Percentiles rank a stretch among this genome's conserved stretches.
Evolutionary conservation across 2,329 filamentous ascomycete genomes (phyloP).

Genomic region (Cercospora sesami): DNA sequence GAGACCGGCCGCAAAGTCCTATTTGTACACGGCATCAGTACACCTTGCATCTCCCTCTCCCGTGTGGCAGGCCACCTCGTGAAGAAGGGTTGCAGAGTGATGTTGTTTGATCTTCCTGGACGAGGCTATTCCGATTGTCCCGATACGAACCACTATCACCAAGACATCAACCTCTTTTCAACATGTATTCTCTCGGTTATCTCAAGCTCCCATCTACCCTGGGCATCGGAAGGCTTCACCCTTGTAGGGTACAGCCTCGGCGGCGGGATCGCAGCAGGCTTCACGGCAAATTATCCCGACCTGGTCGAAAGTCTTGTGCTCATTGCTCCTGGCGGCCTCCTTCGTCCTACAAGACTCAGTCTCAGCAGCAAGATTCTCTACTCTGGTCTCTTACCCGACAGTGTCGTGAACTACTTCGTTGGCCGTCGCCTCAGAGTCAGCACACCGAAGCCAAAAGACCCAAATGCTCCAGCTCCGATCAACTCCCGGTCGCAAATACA

Average conservation of each 20-base stretch:
- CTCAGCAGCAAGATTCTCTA: constrained; percentile 65
- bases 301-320: constrained; percentile 71
- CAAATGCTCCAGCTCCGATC: background rate
- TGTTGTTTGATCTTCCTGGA: constrained; percentile 77
- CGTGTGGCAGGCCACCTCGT: constrained; percentile 66
- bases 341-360: constrained; percentile 64
- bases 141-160: constrained; percentile 64
- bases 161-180: constrained; percentile 72
- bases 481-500: background rate
- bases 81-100: constrained; percentile 67
- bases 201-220: constrained; percentile 67
- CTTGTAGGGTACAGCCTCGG: constrained; percentile 79
- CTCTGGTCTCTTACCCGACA: constrained; percentile 61
- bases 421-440: constrained; percentile 34
- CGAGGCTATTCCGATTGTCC: constrained; percentile 76
- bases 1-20: constrained; percentile 69
- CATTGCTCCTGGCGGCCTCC: constrained; percentile 75
- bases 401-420: constrained; percentile 55
- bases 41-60: constrained; percentile 69
- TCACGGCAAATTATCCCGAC: constrained; percentile 67
- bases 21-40: constrained; percentile 78
- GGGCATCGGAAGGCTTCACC: constrained; percentile 61
- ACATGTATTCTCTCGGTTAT: constrained; percentile 71
- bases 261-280: constrained; percentile 69
- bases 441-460: constrained; percentile 9